Base-by-base conservation (phyloP, 768 basidiomycete species). In the Macrocybe gigantea region DNA sequence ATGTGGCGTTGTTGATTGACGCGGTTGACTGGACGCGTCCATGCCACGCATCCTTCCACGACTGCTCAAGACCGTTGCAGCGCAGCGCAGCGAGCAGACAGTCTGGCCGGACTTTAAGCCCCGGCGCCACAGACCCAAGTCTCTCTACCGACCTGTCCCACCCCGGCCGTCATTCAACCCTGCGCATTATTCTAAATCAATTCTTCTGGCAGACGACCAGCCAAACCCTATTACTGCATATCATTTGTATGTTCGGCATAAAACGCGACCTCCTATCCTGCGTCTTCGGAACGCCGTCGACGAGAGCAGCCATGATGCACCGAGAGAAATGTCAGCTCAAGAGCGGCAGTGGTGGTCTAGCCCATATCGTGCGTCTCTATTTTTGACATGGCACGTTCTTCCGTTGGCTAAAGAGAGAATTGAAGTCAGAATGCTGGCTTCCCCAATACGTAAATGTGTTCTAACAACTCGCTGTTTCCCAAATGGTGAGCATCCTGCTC, bases 41-140 rank as follows among this genome's bases (percentile, higher is more conserved):
- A 88, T 88, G 86, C 78, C 83, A 59, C 84, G 85, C 54, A 69
- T 89, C 59, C 64, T 87, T 49, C 83, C 83, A 38, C 83, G 85
- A 58, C 78, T 88, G 11, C 62, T 80, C 40, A 22, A 22, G 60
- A 68, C 48, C 59, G 55, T 14, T 60, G 82, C 39, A 57, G 63
- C 41, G 53, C 64, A 15, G 48, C 55, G 53, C 44, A 52, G 34
- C 46, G 35, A 22, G 22, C 22, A 22, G 22, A 15, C 41, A 38
- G 41, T 56, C 64, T 33, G 60, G 35, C 54, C 62, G 45, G 57
- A 65, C 14, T 61, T 66, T 30, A 44, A 49, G 8, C 41, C 63
- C 36, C 33, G 57, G 5, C 50, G 49, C 8, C 47, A 39, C 31
- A 52, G 54, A 14, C 56, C 49, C 49, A 68, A 64, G 52, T 71